Evolutionary conservation across 2,329 filamentous ascomycete species (phyloP).

Genomic region (Phialophora expanda): DNA sequence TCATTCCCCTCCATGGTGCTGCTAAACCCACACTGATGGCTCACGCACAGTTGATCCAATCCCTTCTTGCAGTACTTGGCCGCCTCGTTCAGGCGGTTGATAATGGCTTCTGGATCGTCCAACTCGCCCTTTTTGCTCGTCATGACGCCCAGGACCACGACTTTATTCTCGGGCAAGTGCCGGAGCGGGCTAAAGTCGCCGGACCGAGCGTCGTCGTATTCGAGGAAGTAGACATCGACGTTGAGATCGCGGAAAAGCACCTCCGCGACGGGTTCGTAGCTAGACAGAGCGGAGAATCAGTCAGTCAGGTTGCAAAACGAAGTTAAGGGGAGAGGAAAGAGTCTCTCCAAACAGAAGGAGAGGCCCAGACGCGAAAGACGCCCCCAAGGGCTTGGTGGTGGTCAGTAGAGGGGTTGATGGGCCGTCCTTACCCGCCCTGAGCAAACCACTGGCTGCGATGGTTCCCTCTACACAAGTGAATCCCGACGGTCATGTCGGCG

Average conservation of each 20-base stretch:
- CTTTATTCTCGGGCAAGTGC: conserved; percentile 60
- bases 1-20: conserved; percentile 63
- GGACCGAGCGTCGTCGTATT: conserved; percentile 63
- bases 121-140: conserved; percentile 63
- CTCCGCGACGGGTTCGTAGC: conserved; percentile 64
- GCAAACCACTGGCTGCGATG: conserved; percentile 64
- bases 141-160: conserved; percentile 63
- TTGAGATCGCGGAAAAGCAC: conserved; percentile 63
- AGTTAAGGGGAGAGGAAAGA: background rate
- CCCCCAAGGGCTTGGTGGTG: too few relatives aligned
- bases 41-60: conserved; percentile 61
- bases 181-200: conserved; percentile 62
- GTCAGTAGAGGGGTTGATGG: too few relatives aligned
- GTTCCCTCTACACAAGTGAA: conserved; percentile 64
- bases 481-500: conserved; percentile 60
- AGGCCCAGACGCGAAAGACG: too few relatives aligned
- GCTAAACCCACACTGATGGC: conserved; percentile 64
- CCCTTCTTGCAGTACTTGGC: conserved; percentile 57
- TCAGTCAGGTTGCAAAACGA: background rate
- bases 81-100: conserved; percentile 54
- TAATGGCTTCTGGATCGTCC: conserved; percentile 54
- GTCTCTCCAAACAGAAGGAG: too few relatives aligned
- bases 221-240: conserved; percentile 65
- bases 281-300: background rate
- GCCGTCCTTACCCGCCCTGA: conserved; percentile 48